Evolutionary conservation across 768 basidiomycete genomes (phyloP).

Genomic region (Russula sp.): DNA sequence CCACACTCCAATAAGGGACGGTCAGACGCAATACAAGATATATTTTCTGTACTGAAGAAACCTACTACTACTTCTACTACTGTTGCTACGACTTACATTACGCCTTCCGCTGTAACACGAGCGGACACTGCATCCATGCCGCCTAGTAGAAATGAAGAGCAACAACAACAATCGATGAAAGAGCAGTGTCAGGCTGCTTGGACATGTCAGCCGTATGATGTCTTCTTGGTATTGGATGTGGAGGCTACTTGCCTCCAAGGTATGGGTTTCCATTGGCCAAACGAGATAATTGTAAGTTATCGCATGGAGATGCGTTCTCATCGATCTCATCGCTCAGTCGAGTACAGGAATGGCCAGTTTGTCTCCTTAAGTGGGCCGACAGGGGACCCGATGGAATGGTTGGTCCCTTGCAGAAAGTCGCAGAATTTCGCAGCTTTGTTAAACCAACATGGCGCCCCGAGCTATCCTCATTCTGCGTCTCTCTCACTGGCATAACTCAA

Average conservation of each 20-base stretch:
- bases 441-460: constrained; percentile 81
- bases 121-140: constrained; percentile 9
- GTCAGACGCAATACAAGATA: constrained; percentile 9
- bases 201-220: constrained; percentile 57
- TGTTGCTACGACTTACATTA: constrained; percentile 19
- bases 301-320: constrained; percentile 2
- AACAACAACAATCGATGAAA: constrained; percentile 11
- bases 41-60: constrained; percentile 26
- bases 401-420: constrained; percentile 61
- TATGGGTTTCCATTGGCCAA: constrained; percentile 76
- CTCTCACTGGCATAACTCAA: constrained; percentile 90
- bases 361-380: constrained; percentile 80
- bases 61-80: constrained; percentile 20
- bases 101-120: constrained; percentile 3
- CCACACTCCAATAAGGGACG: neutral
- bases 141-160: neutral
- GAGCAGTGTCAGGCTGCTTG: constrained; percentile 7
- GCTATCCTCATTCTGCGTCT: constrained; percentile 79
- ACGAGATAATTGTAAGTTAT: constrained; percentile 87
- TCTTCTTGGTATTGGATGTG: constrained; percentile 85
- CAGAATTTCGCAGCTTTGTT: constrained; percentile 87
- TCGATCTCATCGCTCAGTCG: constrained; percentile 12
- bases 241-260: constrained; percentile 79
- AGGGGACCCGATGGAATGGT: constrained; percentile 50
- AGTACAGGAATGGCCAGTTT: constrained; percentile 87